Conservation (phyloP, 176 grass and related monocot species). For the Cymbopogon citratus region DNA sequence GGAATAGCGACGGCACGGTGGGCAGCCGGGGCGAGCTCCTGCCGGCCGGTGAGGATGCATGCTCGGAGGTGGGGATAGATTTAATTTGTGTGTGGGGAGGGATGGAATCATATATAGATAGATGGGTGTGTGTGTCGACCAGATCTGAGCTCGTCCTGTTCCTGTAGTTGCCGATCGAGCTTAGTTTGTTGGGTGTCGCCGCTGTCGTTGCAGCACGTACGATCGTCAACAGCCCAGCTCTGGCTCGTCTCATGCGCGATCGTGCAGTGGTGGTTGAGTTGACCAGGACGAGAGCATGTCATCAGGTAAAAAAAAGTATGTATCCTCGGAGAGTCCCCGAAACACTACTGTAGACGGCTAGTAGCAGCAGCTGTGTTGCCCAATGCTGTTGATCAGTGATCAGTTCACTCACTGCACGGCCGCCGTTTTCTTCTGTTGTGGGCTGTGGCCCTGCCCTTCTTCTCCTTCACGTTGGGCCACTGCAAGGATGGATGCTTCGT, state of each 20-base stretch:
- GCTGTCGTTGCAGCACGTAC: neutral
- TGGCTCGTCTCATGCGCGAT: no score
- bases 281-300: neutral
- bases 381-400: neutral
- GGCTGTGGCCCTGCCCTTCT: no score
- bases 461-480: no score
- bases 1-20: neutral
- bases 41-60: neutral
- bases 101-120: neutral
- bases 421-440: no score
- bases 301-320: neutral
- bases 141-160: neutral
- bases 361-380: neutral
- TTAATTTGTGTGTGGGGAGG: neutral
- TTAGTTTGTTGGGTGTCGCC: neutral
- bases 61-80: neutral
- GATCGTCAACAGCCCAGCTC: neutral
- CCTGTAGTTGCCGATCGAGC: neutral
- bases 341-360: neutral
- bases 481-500: no score
- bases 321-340: neutral
- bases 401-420: no score
- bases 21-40: neutral
- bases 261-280: neutral
- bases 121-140: neutral